phyloP scores from a whole-genome alignment of 495 filamentous ascomycete genomes.

The Hyaloscypha variabilis region DNA sequence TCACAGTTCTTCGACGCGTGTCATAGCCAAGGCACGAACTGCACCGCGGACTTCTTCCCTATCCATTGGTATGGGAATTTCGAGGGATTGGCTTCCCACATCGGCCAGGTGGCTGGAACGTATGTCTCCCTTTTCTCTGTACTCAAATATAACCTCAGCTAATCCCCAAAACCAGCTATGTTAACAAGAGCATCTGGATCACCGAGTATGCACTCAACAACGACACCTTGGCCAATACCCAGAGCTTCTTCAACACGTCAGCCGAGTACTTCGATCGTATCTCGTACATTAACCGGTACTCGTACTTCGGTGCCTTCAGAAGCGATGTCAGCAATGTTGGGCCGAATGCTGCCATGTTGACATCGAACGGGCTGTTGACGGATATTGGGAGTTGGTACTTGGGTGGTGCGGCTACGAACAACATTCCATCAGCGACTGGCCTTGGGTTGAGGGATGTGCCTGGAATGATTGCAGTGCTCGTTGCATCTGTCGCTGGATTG shows the following conservation, averaged over 20 bases:
- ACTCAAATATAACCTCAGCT: not conserved
- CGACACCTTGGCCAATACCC: constrained; percentile 50
- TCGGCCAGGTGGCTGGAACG: constrained; percentile 61
- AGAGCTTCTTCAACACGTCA: constrained; percentile 66
- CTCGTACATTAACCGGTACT: constrained; percentile 63
- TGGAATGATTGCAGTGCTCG: not conserved
- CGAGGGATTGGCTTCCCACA: constrained; percentile 69
- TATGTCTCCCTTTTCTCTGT: constrained; percentile 35
- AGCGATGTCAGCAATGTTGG: constrained; percentile 68
- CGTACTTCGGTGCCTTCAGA: constrained; percentile 75
- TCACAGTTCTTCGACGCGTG: constrained; percentile 60
- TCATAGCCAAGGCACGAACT: constrained; percentile 47
- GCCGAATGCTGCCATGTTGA: constrained; percentile 67
- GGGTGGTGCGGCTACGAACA: constrained; percentile 54
- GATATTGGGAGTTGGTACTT: constrained; percentile 79
- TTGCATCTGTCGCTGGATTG: not conserved
- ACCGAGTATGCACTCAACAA: constrained; percentile 67
- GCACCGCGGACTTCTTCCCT: constrained; percentile 71
- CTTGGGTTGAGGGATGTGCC: not conserved
- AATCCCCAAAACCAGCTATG: constrained; percentile 36
- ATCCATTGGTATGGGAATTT: constrained; percentile 82
- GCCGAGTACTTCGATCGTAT: constrained; percentile 66
- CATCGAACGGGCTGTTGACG: constrained; percentile 60
- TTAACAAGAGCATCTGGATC: constrained; percentile 68
- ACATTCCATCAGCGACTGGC: constrained; percentile 20